Evolutionary conservation across 1,284 basidiomycete species (phyloP), one percentile per base, ranked within the genome.

Genomic region (Ganoderma multipileum): DNA sequence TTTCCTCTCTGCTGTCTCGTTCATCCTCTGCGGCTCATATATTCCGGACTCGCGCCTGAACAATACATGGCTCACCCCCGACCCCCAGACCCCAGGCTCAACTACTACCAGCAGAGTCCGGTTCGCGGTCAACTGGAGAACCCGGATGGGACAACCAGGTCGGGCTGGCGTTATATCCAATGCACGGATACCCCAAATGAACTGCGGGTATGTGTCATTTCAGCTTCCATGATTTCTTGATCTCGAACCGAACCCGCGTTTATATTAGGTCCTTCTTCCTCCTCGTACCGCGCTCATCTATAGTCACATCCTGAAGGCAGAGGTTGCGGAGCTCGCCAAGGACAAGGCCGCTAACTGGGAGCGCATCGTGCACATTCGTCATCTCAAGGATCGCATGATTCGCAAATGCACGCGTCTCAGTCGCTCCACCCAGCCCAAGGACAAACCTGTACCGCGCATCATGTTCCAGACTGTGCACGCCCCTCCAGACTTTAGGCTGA

Each of bases 351-450:
- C 89, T 23, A 85, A 86, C 68, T 91, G 89, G 89, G 86, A 89
- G 63, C 86, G 86, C 68, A 85, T 93, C 73, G 81, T 91, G 70
- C 85, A 91, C 75, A 90, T 93, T 62, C 90, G 91, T 23, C 90
- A 88, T 73, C 83, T 93, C 74, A 92, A 92, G 80, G 91, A 92
- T 76, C 85, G 91, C 64, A 91, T 93, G 90, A 87, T 92, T 71
- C 89, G 90, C 78, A 92, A 92, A 74, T 91, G 89, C 77, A 87
- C 88, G 72, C 86, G 87, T 69, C 80, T 92, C 60, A 78, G 78
- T 78, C 86, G 77, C 71, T 75, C 77, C 61, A 79, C 82, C 16
- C 74, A 80, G 54, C 77, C 80, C 8, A 71, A 74, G 80, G 80
- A 77, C 79, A 78, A 74, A 80, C 77, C 74, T 76, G 70, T 79